Evolutionary conservation across 257 asterid species (phyloP).

Genomic region (Solanum etuberosum): DNA sequence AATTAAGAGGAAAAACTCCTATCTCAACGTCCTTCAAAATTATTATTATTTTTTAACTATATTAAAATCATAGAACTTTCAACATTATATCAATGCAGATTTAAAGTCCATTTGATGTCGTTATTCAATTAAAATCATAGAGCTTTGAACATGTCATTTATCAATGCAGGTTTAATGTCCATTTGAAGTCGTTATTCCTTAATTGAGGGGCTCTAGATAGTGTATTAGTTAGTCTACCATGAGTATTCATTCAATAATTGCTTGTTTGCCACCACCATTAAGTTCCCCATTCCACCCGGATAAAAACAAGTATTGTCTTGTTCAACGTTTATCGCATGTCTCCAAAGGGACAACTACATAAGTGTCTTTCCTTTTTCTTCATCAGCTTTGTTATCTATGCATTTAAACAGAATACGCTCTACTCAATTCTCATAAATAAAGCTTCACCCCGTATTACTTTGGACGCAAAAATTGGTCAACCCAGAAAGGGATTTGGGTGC

Average conservation of each 20-base stretch:
- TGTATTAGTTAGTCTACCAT: not conserved
- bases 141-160: not conserved
- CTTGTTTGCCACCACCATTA: not conserved
- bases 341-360: not conserved
- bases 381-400: not conserved
- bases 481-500: not conserved
- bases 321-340: not conserved
- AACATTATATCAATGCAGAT: not conserved
- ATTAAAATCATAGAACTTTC: not conserved
- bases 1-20: not conserved
- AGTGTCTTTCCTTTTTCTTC: not conserved
- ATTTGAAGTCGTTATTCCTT: not conserved
- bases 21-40: not conserved
- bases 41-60: no score
- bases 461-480: not conserved
- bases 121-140: not conserved
- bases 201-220: not conserved
- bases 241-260: not conserved
- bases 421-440: not conserved
- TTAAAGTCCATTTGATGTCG: not conserved
- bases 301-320: not conserved
- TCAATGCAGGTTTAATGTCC: not conserved
- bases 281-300: not conserved
- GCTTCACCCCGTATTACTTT: not conserved
- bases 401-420: not conserved